Conservation (phyloP, 768 basidiomycete genomes). For the Tulasnella calospora region DNA sequence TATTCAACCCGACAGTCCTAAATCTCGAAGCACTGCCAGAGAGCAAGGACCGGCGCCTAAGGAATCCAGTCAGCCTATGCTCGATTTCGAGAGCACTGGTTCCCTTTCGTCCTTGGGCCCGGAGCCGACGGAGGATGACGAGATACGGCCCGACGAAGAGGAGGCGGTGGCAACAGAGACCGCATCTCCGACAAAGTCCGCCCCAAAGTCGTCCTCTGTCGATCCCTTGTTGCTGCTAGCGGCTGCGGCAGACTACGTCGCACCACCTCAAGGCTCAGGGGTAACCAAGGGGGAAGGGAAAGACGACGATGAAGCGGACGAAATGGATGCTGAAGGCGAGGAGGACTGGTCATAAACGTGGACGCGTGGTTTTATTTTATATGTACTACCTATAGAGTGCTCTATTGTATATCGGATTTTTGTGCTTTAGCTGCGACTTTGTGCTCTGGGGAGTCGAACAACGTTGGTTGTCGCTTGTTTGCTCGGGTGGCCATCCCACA, state of each 20-base stretch:
- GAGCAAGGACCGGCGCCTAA: neutral
- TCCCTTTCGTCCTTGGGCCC: constrained; percentile 22
- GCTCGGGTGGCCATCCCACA: constrained; percentile 10
- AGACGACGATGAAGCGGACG: constrained; percentile 26
- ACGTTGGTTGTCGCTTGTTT: constrained; percentile 1
- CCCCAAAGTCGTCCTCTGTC: neutral
- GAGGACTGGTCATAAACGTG: constrained; percentile 20
- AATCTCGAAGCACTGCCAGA: neutral
- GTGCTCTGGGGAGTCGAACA: neutral
- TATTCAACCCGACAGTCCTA: neutral
- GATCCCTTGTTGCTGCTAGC: neutral
- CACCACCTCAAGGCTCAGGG: neutral
- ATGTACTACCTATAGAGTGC: neutral
- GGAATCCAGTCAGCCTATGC: neutral
- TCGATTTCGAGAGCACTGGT: constrained; percentile 24
- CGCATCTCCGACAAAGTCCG: neutral
- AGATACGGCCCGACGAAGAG: constrained; percentile 9
- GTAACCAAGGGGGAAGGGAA: neutral
- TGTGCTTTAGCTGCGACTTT: neutral
- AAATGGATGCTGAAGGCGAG: constrained; percentile 33
- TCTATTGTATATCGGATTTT: constrained; percentile 3
- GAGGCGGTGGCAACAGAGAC: neutral
- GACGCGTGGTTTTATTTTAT: neutral
- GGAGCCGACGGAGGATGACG: neutral
- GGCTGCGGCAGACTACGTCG: neutral